Evolutionary conservation across 2,329 filamentous ascomycete genomes (phyloP).

Genomic region (Neodidymelliopsis sp.): DNA sequence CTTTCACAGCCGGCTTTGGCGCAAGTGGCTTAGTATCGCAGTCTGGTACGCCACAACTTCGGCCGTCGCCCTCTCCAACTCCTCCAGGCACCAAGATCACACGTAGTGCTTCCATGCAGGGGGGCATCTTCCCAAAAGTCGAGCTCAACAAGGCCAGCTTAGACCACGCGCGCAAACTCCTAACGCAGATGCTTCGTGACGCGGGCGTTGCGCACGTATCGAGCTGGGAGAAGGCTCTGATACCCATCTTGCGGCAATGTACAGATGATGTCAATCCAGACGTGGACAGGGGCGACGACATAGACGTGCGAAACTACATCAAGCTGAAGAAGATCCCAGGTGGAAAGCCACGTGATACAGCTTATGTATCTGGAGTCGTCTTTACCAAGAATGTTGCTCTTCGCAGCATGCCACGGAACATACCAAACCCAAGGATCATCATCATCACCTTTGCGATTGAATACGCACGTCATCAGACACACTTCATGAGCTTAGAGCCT

Average conservation of each 20-base stretch:
- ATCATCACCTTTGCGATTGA: slow-evolving; percentile 96
- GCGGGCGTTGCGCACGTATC: slow-evolving; percentile 73
- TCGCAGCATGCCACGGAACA: slow-evolving; percentile 93
- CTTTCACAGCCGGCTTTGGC: slow-evolving; percentile 52
- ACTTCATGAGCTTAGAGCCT: slow-evolving; percentile 98
- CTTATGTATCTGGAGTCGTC: slow-evolving; percentile 95
- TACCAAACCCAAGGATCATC: slow-evolving; percentile 83
- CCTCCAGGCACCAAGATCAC: slow-evolving; percentile 54
- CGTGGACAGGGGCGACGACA: slow-evolving; percentile 87
- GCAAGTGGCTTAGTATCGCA: slow-evolving; percentile 24
- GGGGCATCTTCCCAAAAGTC: slow-evolving; percentile 74
- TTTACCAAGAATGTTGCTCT: slow-evolving; percentile 97
- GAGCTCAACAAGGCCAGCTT: slow-evolving; percentile 89
- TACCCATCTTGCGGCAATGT: slow-evolving; percentile 88
- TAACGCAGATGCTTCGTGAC: slow-evolving; percentile 84
- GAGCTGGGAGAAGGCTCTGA: slow-evolving; percentile 87
- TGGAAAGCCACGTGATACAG: slow-evolving; percentile 86
- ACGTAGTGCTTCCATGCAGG: slow-evolving; percentile 84
- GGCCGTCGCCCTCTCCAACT: slow-evolving; percentile 36
- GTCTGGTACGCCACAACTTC: slow-evolving; percentile 33
- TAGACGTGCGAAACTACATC: slow-evolving; percentile 96
- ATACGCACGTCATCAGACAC: slow-evolving; percentile 89
- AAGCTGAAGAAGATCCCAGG: slow-evolving; percentile 97
- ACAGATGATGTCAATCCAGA: slow-evolving; percentile 96
- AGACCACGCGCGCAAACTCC: slow-evolving; percentile 83